Percentiles rank a stretch among this genome's conserved stretches.
Conservation (phyloP, 805 yeast species). For the Sungouiozyma ichnusensis region DNA sequence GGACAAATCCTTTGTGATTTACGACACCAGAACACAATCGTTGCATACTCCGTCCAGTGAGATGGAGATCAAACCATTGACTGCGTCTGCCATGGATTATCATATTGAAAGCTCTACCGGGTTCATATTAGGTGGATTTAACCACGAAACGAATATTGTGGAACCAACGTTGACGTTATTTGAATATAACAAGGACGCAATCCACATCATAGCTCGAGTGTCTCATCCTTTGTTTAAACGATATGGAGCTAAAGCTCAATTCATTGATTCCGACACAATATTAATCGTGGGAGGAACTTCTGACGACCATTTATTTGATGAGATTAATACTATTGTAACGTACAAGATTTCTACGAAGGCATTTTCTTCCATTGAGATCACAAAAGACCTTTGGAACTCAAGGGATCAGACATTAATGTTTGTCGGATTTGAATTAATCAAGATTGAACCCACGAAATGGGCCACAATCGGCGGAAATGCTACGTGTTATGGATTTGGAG, state of each 20-base stretch:
- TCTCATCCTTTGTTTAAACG: conserved; percentile 32
- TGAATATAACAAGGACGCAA: conserved; percentile 8
- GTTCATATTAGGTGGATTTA: conserved; percentile 17
- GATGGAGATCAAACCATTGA: conserved; percentile 4
- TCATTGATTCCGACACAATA: conserved; percentile 27
- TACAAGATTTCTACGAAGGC: conserved; percentile 17
- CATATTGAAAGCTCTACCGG: conserved; percentile 8
- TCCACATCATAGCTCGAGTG: conserved; percentile 13
- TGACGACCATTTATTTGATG: conserved; percentile 27
- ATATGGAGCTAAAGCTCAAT: conserved; percentile 38
- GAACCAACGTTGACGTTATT: conserved; percentile 17
- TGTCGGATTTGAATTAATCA: conserved; percentile 41
- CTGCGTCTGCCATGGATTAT: conserved; percentile 16
- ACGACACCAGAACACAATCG: conserved; percentile 4
- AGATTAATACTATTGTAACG: conserved; percentile 30
- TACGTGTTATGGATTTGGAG: conserved; percentile 74
- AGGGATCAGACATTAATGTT: conserved; percentile 28
- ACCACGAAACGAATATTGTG: conserved; percentile 14
- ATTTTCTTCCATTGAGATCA: conserved; percentile 24
- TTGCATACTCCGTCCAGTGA: too few species aligned
- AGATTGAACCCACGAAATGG: conserved; percentile 13
- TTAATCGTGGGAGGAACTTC: conserved; percentile 52
- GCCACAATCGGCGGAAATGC: conserved; percentile 57
- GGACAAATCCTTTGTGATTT: conserved; percentile 11
- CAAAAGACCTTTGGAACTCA: conserved; percentile 30